These are phyloP conservation scores for Yamadazyma mexicana DNA, from an alignment of 1,139 yeast genomes.

Conservation along the genomic window DNA sequence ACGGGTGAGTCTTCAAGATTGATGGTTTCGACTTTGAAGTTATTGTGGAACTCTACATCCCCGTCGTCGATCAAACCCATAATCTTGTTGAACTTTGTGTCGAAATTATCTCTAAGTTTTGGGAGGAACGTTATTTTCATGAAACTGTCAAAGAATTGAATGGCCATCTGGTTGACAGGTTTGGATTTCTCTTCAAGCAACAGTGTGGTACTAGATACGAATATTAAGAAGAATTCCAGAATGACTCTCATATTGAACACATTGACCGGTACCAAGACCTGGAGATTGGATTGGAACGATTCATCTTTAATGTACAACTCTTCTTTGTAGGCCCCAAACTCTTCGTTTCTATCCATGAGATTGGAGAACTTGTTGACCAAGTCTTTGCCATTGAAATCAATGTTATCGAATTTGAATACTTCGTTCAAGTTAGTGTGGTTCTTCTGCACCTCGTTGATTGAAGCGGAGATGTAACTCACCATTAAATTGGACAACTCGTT, in stretches of 20 bases:
- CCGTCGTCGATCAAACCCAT: conserved; percentile 22
- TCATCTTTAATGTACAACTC: conserved; percentile 63
- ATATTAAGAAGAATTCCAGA: conserved; percentile 58
- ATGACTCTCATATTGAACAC: conserved; percentile 83
- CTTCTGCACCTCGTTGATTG: conserved; percentile 8
- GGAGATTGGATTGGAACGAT: conserved; percentile 53
- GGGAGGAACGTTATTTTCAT: conserved; percentile 67
- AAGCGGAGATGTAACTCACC: conserved; percentile 50
- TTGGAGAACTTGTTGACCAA: conserved; percentile 13
- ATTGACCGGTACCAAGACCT: conserved; percentile 69
- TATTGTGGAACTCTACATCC: conserved; percentile 4
- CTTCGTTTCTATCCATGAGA: conserved; percentile 9
- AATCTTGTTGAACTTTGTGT: conserved; percentile 29
- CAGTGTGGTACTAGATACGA: conserved; percentile 34
- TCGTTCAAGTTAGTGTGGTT: conserved; percentile 18
- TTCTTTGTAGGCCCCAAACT: conserved; percentile 6
- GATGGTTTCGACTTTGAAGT: conserved; percentile 9
- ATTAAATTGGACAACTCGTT: conserved; percentile 60
- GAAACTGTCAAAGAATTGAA: conserved; percentile 60
- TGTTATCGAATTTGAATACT: conserved; percentile 52
- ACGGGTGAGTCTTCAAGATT: conserved; percentile 14
- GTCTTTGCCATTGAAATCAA: conserved; percentile 26
- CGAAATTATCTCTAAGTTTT: conserved; percentile 58
- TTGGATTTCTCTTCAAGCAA: conserved; percentile 29
- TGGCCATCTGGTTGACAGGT: conserved; percentile 25